Evolutionary conservation across 2,329 filamentous ascomycete genomes (phyloP).

Genomic region (Fusarium sp.): DNA sequence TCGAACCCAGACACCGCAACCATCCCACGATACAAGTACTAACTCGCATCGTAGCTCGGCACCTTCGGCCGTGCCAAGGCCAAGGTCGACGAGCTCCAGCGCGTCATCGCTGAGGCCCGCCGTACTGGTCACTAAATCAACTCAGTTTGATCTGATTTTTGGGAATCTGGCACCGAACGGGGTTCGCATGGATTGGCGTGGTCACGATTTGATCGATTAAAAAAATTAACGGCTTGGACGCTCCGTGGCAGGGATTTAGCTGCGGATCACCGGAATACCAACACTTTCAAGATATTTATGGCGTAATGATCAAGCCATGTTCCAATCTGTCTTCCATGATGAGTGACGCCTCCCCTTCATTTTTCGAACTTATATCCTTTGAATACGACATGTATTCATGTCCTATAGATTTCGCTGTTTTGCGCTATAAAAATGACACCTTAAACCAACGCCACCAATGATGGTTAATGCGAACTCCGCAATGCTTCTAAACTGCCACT

Average conservation of each 20-base stretch:
- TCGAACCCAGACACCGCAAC: constrained; percentile 38
- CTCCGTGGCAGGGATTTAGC: constrained; percentile 43
- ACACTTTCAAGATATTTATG: constrained; percentile 40
- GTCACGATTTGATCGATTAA: constrained; percentile 47
- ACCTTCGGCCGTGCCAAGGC: constrained; percentile 98
- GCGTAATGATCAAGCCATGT: constrained; percentile 36
- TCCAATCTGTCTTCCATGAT: constrained; percentile 1
- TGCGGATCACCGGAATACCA: constrained; percentile 49
- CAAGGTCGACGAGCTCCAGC: constrained; percentile 99
- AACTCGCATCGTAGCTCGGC: constrained; percentile 73
- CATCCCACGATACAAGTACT: constrained; percentile 24
- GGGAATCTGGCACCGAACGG: constrained; percentile 41
- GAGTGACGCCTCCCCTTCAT: not conserved
- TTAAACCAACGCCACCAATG: constrained; percentile 25
- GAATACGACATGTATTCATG: not conserved
- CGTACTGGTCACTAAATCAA: constrained; percentile 67
- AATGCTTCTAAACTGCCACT: not conserved
- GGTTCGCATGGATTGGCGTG: constrained; percentile 49
- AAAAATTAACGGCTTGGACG: constrained; percentile 45
- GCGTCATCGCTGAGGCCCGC: constrained; percentile 96
- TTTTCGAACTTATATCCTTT: not conserved
- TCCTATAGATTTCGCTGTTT: not conserved
- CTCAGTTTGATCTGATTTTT: constrained; percentile 39
- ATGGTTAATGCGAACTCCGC: constrained; percentile 1
- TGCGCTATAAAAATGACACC: not conserved